These are phyloP conservation scores for Lichtheimia hyalospora DNA, from an alignment of 371 early-diverging fungal species.

Conservation along the genomic window DNA sequence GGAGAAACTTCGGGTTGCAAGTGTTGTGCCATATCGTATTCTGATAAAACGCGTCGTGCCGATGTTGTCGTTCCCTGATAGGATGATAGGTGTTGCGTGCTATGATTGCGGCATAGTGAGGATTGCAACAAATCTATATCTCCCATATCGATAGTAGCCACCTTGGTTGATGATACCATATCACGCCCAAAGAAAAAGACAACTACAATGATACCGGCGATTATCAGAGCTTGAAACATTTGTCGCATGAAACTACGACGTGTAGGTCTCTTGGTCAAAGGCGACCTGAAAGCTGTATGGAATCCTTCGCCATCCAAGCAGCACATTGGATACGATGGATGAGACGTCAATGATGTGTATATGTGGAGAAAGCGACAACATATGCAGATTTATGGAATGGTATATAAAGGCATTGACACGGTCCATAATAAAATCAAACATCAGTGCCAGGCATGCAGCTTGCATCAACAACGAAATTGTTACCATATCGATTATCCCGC, in stretches of 20 bases:
- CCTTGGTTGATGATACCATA: constrained; percentile 2
- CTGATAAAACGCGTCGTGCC: neutral
- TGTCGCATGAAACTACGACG: constrained; percentile 14
- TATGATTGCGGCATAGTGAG: neutral
- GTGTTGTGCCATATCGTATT: constrained; percentile 8
- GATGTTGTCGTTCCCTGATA: too few relatives aligned
- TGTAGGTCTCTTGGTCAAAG: constrained; percentile 5
- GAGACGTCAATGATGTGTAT: too few relatives aligned
- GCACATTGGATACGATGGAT: constrained; percentile 5
- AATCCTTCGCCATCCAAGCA: constrained; percentile 8
- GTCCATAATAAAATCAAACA: too few relatives aligned
- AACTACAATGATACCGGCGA: constrained; percentile 3
- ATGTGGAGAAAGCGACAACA: too few relatives aligned
- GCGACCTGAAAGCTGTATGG: constrained; percentile 7
- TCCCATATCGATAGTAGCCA: constrained; percentile 8
- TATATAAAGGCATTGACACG: too few relatives aligned
- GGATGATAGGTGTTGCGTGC: too few relatives aligned
- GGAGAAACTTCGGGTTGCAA: constrained; percentile 8
- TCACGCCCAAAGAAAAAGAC: constrained; percentile 9
- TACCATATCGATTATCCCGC: too few relatives aligned
- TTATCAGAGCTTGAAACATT: constrained; percentile 5
- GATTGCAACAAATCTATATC: constrained; percentile 10
- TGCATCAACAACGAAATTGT: too few relatives aligned
- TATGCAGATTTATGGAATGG: too few relatives aligned
- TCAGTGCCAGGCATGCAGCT: too few relatives aligned